Evolutionary conservation across 192 early-diverging fungal species (phyloP).

Genomic region (Coemansia sp.): DNA sequence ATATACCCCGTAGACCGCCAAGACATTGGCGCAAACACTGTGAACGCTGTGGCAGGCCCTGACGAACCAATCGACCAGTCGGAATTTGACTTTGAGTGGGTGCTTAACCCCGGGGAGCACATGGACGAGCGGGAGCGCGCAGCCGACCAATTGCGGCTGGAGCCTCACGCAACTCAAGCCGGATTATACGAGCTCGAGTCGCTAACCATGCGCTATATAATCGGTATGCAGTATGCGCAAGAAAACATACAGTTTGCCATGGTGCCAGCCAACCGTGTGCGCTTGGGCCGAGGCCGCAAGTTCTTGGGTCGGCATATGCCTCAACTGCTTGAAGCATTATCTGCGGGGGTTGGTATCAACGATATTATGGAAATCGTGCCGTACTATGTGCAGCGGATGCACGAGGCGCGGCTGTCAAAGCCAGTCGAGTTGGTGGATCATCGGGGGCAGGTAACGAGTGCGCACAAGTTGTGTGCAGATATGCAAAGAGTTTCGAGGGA

Average conservation of each 20-base stretch:
- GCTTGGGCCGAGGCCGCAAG: conserved; percentile 12
- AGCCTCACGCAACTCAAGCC: not conserved
- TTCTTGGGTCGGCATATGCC: conserved; percentile 29
- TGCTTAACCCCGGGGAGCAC: not conserved
- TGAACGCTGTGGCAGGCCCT: no score
- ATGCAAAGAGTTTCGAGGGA: conserved; percentile 16
- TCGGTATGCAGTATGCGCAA: conserved; percentile 4
- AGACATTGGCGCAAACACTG: not conserved
- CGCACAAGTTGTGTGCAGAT: conserved; percentile 7
- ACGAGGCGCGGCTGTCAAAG: conserved; percentile 28
- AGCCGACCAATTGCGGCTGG: not conserved
- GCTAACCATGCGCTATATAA: conserved; percentile 19
- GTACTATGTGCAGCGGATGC: conserved; percentile 36
- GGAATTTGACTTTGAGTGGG: conserved; percentile 7
- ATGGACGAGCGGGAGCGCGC: not conserved
- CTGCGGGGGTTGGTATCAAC: conserved; percentile 1
- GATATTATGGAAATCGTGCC: conserved; percentile 18
- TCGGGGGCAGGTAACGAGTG: conserved; percentile 23
- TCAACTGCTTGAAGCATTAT: conserved; percentile 25
- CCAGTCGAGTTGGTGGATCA: conserved; percentile 29
- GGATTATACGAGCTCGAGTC: conserved; percentile 19
- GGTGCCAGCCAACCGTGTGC: conserved; percentile 4
- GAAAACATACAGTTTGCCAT: conserved; percentile 6
- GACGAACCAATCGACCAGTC: not conserved
- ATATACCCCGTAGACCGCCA: conserved; percentile 31